Evolutionary conservation across 768 basidiomycete species (phyloP).

Genomic region (Boletus reticulatus): DNA sequence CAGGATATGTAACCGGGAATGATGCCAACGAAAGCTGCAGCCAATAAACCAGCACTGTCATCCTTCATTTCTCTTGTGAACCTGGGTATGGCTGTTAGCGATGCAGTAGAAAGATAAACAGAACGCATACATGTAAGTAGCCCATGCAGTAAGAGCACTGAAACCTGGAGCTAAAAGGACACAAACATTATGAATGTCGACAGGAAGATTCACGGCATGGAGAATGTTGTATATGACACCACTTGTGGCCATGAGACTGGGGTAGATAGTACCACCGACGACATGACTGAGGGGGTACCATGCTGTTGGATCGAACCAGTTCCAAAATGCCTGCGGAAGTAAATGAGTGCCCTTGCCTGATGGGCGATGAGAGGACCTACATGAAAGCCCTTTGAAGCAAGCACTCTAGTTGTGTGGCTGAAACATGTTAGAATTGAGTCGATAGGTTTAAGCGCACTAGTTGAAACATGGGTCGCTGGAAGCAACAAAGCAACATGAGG

Average conservation of each 20-base stretch:
- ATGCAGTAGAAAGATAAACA: background rate
- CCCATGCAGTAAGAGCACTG: slow-evolving; percentile 94
- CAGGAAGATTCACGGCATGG: slow-evolving; percentile 86
- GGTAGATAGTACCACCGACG: slow-evolving; percentile 97
- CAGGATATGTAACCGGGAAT: slow-evolving; percentile 98
- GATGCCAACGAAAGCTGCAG: slow-evolving; percentile 97
- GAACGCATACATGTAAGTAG: slow-evolving; percentile 82
- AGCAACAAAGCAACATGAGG: background rate
- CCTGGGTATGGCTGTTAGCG: slow-evolving; percentile 40
- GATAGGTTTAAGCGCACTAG: slow-evolving; percentile 60
- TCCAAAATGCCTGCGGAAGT: slow-evolving; percentile 92
- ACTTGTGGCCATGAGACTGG: slow-evolving; percentile 97
- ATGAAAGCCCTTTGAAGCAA: slow-evolving; percentile 94
- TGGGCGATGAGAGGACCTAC: slow-evolving; percentile 44
- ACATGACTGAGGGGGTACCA: slow-evolving; percentile 99
- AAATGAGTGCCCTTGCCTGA: slow-evolving; percentile 5
- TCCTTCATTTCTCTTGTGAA: slow-evolving; percentile 97
- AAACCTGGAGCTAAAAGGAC: slow-evolving; percentile 97
- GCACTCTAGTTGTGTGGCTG: slow-evolving; percentile 90
- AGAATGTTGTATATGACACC: slow-evolving; percentile 95
- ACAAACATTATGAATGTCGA: slow-evolving; percentile 96
- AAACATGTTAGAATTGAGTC: background rate
- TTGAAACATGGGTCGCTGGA: slow-evolving; percentile 98
- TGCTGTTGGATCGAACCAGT: slow-evolving; percentile 99
- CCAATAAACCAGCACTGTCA: slow-evolving; percentile 92